These are phyloP conservation scores for Fusarium floridanum DNA, from an alignment of 2,329 filamentous ascomycete genomes.

Conservation along the genomic window DNA sequence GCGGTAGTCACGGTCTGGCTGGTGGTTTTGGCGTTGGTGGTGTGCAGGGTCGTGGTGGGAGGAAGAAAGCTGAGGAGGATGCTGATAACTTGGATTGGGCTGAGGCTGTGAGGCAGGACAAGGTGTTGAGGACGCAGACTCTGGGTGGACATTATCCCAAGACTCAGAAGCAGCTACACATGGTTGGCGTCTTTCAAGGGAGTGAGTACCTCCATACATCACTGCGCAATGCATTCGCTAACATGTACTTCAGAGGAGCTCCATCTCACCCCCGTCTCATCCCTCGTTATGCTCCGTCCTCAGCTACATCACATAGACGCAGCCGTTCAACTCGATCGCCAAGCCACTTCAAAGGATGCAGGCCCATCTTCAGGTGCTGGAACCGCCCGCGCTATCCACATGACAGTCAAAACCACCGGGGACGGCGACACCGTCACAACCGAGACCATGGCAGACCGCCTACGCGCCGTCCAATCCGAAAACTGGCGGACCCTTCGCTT, in stretches of 20 bases:
- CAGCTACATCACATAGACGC: conserved; percentile 96
- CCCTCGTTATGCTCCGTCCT: conserved; percentile 88
- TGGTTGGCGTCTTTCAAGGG: conserved; percentile 91
- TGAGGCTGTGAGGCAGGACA: conserved; percentile 76
- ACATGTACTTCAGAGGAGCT: conserved; percentile 73
- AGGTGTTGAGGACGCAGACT: conserved; percentile 84
- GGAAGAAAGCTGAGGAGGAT: conserved; percentile 57
- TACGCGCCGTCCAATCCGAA: conserved; percentile 85
- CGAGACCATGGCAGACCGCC: conserved; percentile 80
- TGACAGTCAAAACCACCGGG: conserved; percentile 84
- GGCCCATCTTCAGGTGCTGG: conserved; percentile 50
- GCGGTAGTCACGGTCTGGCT: conserved; percentile 77
- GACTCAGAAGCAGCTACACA: conserved; percentile 81
- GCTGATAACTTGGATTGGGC: conserved; percentile 72
- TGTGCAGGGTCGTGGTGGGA: conserved; percentile 55
- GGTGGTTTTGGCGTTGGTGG: conserved; percentile 77
- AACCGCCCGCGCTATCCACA: conserved; percentile 83
- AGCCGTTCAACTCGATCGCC: conserved; percentile 75
- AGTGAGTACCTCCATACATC: conserved; percentile 63
- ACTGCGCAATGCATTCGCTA: conserved; percentile 15
- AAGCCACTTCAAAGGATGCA: conserved; percentile 54
- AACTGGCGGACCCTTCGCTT: conserved; percentile 84
- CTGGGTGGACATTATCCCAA: conserved; percentile 84
- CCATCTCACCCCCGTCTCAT: conserved; percentile 86
- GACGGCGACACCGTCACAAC: conserved; percentile 75